Conservation (phyloP, 2,329 filamentous ascomycete genomes). For the Ophiostoma australiae region DNA sequence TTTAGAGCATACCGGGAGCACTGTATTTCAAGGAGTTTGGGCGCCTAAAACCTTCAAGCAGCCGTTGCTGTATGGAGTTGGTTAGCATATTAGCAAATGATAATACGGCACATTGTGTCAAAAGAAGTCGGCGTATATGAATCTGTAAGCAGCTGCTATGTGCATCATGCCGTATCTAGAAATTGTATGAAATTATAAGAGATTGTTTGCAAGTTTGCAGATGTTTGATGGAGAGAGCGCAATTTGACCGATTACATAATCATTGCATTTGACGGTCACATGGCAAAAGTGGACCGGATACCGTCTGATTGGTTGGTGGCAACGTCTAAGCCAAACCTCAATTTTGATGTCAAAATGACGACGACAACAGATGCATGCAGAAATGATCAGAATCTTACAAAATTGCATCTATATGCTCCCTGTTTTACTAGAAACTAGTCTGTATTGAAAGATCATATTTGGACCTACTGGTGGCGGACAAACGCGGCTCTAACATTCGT, state of each 20-base stretch:
- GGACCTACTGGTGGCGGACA: neutral
- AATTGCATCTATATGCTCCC: neutral
- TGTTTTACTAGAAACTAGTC: neutral
- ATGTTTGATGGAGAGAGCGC: neutral
- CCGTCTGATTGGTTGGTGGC: constrained; percentile 17
- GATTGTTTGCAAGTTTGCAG: neutral
- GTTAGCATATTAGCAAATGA: constrained; percentile 11
- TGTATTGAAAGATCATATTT: neutral
- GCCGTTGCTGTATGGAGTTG: constrained; percentile 12
- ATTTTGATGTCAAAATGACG: neutral
- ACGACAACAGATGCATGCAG: neutral
- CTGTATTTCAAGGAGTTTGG: constrained; percentile 18
- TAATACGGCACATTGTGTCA: neutral
- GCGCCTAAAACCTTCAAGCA: constrained; percentile 15
- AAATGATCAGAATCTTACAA: neutral
- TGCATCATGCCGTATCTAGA: too few relatives aligned
- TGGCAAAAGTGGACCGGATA: neutral
- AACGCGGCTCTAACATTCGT: neutral
- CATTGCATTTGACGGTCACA: neutral
- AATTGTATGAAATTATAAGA: too few relatives aligned
- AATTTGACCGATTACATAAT: neutral
- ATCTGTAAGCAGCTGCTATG: too few relatives aligned
- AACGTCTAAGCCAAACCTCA: constrained; percentile 13
- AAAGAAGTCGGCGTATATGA: neutral
- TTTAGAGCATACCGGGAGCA: constrained; percentile 6